A percentile compares a stretch with the other conserved stretches of the same genome.
Evolutionary conservation across 345 rosid species (phyloP).

Genomic region (Bruguiera parviflora): DNA sequence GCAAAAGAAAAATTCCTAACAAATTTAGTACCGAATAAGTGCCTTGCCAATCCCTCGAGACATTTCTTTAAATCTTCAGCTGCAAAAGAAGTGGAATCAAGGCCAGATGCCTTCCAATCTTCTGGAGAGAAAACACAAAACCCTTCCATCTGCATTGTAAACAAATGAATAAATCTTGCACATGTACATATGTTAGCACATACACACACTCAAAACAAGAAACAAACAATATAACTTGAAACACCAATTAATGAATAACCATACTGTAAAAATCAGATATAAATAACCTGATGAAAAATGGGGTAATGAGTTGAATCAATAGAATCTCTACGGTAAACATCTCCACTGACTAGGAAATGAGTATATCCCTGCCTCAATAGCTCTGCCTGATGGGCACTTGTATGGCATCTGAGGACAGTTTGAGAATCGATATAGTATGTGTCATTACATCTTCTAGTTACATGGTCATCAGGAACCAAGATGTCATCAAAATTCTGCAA

Average conservation of each 20-base stretch:
- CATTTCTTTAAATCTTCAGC: conserved; percentile 91
- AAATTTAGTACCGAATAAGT: conserved; percentile 65
- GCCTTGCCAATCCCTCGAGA: conserved; percentile 88
- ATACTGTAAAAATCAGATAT: conserved; percentile 7
- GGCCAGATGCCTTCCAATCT: conserved; percentile 72
- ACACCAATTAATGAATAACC: conserved; percentile 10
- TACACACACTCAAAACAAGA: neutral
- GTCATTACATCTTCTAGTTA: conserved; percentile 90
- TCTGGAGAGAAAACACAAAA: conserved; percentile 74
- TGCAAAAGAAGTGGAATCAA: conserved; percentile 64
- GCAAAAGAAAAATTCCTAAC: too few species aligned
- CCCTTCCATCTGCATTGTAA: conserved; percentile 80
- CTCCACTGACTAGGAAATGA: conserved; percentile 93
- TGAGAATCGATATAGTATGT: conserved; percentile 83
- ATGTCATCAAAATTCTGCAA: conserved; percentile 96
- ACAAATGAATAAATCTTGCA: too few species aligned
- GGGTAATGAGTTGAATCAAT: conserved; percentile 97
- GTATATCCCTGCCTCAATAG: conserved; percentile 66
- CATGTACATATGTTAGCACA: neutral
- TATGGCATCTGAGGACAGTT: conserved; percentile 93
- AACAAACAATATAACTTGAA: neutral
- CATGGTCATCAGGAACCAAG: conserved; percentile 92
- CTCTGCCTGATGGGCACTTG: conserved; percentile 99
- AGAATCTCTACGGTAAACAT: conserved; percentile 96
- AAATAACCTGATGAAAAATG: conserved; percentile 85